Percentiles rank a stretch among this genome's conserved stretches.
Conservation (phyloP, 164 flowering plant genomes). For the Aristolochia californica region DNA sequence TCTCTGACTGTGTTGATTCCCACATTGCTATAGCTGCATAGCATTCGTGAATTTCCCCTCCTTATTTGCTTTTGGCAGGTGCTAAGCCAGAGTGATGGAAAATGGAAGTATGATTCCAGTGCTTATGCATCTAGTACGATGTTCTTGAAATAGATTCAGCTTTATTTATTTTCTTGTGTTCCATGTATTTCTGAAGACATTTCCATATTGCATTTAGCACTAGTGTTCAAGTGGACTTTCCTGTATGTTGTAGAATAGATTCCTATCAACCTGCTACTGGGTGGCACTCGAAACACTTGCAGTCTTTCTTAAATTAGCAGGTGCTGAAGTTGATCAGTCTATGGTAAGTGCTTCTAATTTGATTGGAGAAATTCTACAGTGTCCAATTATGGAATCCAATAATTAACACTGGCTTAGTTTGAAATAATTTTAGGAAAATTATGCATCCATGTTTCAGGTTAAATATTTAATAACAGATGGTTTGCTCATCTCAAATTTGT, state of each 20-base stretch:
- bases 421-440: not conserved
- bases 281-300: conserved; percentile 81
- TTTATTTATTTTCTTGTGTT: too few relatives aligned
- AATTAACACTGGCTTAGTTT: not conserved
- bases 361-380: not conserved
- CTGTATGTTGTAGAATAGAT: too few relatives aligned
- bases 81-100: conserved; percentile 95
- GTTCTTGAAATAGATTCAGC: not conserved
- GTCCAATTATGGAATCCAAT: not conserved
- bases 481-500: not conserved
- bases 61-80: conserved; percentile 37
- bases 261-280: conserved; percentile 9
- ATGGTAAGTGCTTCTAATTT: conserved; percentile 33
- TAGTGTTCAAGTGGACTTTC: too few relatives aligned
- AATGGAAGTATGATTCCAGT: conserved; percentile 75
- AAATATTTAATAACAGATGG: not conserved
- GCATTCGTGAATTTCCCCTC: not conserved
- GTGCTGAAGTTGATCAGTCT: conserved; percentile 66
- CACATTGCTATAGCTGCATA: not conserved
- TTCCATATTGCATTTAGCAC: too few relatives aligned
- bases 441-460: too few relatives aligned
- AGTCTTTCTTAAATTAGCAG: conserved; percentile 68
- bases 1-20: not conserved
- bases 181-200: too few relatives aligned
- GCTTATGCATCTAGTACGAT: conserved; percentile 74